Conservation (phyloP, 2,329 filamentous ascomycete genomes). For the Nannizzia gypsea region DNA sequence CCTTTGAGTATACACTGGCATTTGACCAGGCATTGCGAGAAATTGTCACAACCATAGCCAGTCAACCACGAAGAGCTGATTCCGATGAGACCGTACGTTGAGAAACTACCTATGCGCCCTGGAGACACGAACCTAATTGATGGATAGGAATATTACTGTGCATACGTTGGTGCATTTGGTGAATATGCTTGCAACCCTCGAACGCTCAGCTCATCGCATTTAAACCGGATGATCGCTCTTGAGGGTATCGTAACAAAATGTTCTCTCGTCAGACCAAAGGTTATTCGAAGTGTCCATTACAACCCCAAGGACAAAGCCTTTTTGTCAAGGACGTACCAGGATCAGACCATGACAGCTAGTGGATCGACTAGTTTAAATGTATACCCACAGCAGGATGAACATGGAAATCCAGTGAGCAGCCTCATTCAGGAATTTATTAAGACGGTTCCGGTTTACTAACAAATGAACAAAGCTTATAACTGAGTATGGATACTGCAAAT, state of each 20-base stretch:
- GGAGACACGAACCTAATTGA: background rate
- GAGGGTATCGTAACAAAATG: conserved; percentile 97
- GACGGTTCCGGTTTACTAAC: background rate
- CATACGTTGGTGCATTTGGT: conserved; percentile 93
- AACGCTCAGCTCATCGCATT: conserved; percentile 73
- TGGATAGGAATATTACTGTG: conserved; percentile 63
- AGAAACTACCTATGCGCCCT: background rate
- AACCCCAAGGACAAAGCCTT: conserved; percentile 80
- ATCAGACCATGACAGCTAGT: conserved; percentile 91
- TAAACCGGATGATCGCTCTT: conserved; percentile 94
- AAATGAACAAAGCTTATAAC: conserved; percentile 52
- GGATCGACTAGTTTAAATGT: conserved; percentile 81
- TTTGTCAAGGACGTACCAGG: conserved; percentile 77
- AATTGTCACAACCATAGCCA: conserved; percentile 64
- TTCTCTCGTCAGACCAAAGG: conserved; percentile 87
- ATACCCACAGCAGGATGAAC: conserved; percentile 85
- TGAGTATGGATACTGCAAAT: conserved; percentile 91
- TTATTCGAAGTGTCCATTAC: conserved; percentile 97
- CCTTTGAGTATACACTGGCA: conserved; percentile 77
- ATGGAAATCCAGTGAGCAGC: conserved; percentile 60
- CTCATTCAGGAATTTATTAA: background rate
- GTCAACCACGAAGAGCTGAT: conserved; percentile 46
- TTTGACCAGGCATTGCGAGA: conserved; percentile 87
- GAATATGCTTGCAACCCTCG: conserved; percentile 89
- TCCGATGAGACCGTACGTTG: conserved; percentile 55